These are phyloP conservation scores for Kwoniella dendrophila DNA, from an alignment of 768 basidiomycete species.

Conservation along the genomic window DNA sequence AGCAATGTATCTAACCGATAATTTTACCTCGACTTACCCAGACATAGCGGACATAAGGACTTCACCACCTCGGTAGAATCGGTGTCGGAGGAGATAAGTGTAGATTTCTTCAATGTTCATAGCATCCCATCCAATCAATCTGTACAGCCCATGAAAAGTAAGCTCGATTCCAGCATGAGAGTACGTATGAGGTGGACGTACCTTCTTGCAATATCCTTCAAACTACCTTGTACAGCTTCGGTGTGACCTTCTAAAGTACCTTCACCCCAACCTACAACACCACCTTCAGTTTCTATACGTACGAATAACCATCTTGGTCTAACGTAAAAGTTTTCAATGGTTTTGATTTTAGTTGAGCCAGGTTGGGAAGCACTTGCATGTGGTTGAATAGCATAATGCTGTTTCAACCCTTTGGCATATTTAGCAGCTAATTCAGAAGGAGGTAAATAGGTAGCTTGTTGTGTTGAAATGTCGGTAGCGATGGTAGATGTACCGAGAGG, in stretches of 20 bases:
- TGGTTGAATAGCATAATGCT: slow-evolving; percentile 14
- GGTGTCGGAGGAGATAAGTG: slow-evolving; percentile 66
- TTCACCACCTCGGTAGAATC: slow-evolving; percentile 73
- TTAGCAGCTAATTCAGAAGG: slow-evolving; percentile 41
- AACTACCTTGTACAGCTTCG: slow-evolving; percentile 72
- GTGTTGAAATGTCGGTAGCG: slow-evolving; percentile 37
- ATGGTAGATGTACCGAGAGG: slow-evolving; percentile 32
- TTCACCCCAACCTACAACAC: slow-evolving; percentile 74
- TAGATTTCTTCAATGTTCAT: slow-evolving; percentile 65
- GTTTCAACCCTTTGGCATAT: slow-evolving; percentile 44
- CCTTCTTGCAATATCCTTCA: slow-evolving; percentile 63
- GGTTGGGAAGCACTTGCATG: slow-evolving; percentile 23
- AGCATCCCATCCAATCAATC: slow-evolving; percentile 67
- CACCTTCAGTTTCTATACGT: slow-evolving; percentile 67
- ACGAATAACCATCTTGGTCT: slow-evolving; percentile 75
- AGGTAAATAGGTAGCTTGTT: slow-evolving; percentile 44
- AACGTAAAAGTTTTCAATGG: slow-evolving; percentile 63
- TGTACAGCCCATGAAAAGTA: no score
- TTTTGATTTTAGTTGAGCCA: slow-evolving; percentile 39
- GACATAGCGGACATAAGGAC: slow-evolving; percentile 65
- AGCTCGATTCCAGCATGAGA: no score
- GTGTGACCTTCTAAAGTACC: slow-evolving; percentile 72
- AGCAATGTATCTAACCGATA: no score
- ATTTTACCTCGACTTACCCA: slow-evolving; percentile 48
- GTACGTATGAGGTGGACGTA: no score